These are phyloP conservation scores for Tausonia pullulans DNA, from an alignment of 1,284 basidiomycete genomes.

Conservation along the genomic window DNA sequence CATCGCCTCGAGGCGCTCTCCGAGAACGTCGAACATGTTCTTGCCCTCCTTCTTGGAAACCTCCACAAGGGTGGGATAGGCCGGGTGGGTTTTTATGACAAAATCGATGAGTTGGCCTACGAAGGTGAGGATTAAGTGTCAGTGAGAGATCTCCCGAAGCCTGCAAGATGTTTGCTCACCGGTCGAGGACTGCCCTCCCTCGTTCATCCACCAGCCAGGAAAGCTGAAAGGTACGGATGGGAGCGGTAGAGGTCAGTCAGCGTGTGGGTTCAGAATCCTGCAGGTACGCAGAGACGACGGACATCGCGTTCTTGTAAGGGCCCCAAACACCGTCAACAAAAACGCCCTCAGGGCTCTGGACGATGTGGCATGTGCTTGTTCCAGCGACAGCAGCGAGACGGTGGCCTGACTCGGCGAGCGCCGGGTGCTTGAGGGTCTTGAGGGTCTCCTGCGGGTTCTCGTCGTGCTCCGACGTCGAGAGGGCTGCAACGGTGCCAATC, in stretches of 20 bases:
- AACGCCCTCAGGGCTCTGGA: slow-evolving; percentile 58
- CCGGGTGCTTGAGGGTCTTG: slow-evolving; percentile 38
- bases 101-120: slow-evolving; percentile 64
- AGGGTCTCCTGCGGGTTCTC: slow-evolving; percentile 33
- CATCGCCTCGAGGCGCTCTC: slow-evolving; percentile 60
- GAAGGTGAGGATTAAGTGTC: slow-evolving; percentile 11
- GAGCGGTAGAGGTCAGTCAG: background rate
- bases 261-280: background rate
- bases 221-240: slow-evolving; percentile 47
- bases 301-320: slow-evolving; percentile 60
- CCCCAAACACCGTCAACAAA: slow-evolving; percentile 94
- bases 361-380: slow-evolving; percentile 90
- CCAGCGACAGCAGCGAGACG: slow-evolving; percentile 88
- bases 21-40: slow-evolving; percentile 49
- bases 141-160: background rate
- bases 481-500: slow-evolving; percentile 89
- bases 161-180: slow-evolving; percentile 53
- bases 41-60: slow-evolving; percentile 38
- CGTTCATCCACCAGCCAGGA: slow-evolving; percentile 97
- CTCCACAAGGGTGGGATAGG: slow-evolving; percentile 58
- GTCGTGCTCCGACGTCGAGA: slow-evolving; percentile 48
- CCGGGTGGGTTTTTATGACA: slow-evolving; percentile 82
- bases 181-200: slow-evolving; percentile 95
- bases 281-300: background rate
- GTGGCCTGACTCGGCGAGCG: slow-evolving; percentile 61